Evolutionary conservation across 75 land plant genomes (phyloP), one percentile per base, ranked within the genome.

Genomic region (Chamaecyparis obtusa): DNA sequence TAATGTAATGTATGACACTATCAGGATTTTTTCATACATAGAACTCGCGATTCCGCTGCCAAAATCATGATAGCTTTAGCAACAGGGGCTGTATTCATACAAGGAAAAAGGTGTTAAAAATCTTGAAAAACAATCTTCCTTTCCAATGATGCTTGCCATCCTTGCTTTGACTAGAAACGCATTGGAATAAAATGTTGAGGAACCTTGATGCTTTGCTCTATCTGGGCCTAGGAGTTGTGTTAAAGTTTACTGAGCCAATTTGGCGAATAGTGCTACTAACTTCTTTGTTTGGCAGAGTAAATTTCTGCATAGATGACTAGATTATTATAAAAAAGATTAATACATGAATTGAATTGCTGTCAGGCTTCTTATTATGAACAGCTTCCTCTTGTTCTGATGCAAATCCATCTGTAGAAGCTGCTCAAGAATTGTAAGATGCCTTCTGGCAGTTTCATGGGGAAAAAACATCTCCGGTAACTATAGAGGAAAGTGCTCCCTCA

Each of bases 321-420:
- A 72, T 72, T 32, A 72, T 71, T 33, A 72, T 72, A 72, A 72
- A 3, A 72, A 21, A 32, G 76, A 72, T 72, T 30, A 72, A 72
- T 72, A 72, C 36, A 72, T 72, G 36, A 72, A 72, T 72, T 72
- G 36, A 72, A 72, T 72, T 32, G 76, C 76, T 72, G 35, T 32
- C 69, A 72, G 76, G 76, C 76, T 32, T 21, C 69, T 64, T 64
- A 64, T 5, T 24, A 21, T 64, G 8, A 64, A 64, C 27, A 64
- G 69, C 27, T 64, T 64, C 69, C 69, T 72, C 76, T 72, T 72
- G 76, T 72, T 72, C 76, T 72, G 76, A 64, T 64, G 37, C 33
- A 72, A 33, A 72, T 72, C 36, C 76, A 72, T 72, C 14, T 9
- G 13, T 72, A 16, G 37, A 72, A 72, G 36, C 76, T 72, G 33